phyloP scores from a whole-genome alignment of 177 flowering plant species.

The Vitis hybrid region DNA sequence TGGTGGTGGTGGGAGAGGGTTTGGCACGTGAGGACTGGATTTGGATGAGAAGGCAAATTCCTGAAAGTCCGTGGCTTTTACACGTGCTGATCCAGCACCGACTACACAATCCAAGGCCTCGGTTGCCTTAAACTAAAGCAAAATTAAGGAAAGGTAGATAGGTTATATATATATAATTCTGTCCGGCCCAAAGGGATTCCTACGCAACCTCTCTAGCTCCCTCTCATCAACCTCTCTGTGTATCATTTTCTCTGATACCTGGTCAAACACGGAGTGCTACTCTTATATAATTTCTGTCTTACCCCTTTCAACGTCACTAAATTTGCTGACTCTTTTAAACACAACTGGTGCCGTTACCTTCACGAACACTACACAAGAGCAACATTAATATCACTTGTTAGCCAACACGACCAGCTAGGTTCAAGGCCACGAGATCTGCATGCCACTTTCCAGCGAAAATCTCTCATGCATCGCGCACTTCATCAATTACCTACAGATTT shows the following conservation, averaged over 20 bases:
- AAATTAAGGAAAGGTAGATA: no score
- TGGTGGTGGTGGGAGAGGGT: not conserved
- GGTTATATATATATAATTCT: no score
- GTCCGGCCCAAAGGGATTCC: conserved; percentile 19
- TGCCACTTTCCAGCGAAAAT: no score
- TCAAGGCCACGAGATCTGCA: no score
- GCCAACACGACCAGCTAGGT: no score
- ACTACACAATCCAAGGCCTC: conserved; percentile 27
- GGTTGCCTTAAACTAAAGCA: conserved; percentile 11
- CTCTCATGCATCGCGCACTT: no score
- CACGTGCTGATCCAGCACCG: conserved; percentile 27
- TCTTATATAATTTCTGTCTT: not conserved
- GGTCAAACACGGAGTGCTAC: conserved; percentile 26
- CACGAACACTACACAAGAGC: conserved; percentile 21
- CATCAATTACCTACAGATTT: no score
- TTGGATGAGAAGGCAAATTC: conserved; percentile 6
- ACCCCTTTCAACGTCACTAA: not conserved
- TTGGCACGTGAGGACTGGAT: not conserved
- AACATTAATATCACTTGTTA: conserved; percentile 1
- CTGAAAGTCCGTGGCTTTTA: conserved; percentile 23
- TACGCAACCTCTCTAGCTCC: conserved; percentile 18
- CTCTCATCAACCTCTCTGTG: not conserved
- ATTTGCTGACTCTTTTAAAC: not conserved
- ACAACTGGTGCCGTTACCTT: conserved; percentile 30
- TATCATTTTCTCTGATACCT: conserved; percentile 1